Conservation (phyloP, 257 asterid genomes). For the Galeopsis tetrahit region DNA sequence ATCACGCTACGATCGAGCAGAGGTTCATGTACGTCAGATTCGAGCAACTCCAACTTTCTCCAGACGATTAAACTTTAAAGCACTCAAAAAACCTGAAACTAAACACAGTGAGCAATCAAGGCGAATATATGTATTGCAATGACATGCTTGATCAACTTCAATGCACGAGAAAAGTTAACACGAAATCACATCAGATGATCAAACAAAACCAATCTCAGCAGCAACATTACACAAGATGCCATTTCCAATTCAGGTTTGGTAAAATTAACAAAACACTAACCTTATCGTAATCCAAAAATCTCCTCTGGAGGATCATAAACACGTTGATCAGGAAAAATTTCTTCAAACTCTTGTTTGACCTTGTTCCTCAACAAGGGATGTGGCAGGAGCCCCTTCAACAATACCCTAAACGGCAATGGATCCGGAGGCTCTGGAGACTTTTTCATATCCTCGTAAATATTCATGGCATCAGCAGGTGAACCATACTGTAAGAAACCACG, state of each 20-base stretch:
- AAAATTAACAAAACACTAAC: slow-evolving; percentile 32
- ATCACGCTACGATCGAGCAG: neutral
- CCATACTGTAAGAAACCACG: slow-evolving; percentile 92
- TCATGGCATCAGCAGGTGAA: slow-evolving; percentile 99
- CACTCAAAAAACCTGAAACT: slow-evolving; percentile 34
- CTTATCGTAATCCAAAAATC: slow-evolving; percentile 88
- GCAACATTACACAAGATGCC: neutral
- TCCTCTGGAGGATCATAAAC: slow-evolving; percentile 96
- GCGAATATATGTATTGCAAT: neutral
- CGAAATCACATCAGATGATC: neutral
- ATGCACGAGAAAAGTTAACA: neutral
- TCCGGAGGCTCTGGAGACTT: slow-evolving; percentile 94
- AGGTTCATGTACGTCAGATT: slow-evolving; percentile 4
- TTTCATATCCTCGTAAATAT: slow-evolving; percentile 90
- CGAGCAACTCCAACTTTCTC: slow-evolving; percentile 27
- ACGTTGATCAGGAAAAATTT: slow-evolving; percentile 85
- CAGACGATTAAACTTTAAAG: slow-evolving; percentile 14
- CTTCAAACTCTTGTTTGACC: slow-evolving; percentile 95
- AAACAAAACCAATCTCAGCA: neutral
- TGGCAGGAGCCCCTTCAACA: slow-evolving; percentile 92
- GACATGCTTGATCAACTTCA: neutral
- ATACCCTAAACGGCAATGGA: slow-evolving; percentile 82
- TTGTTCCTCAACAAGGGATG: slow-evolving; percentile 89
- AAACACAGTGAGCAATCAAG: neutral
- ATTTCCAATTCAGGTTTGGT: neutral